These are phyloP conservation scores for Phyllosticta ampelicida DNA, from an alignment of 2,329 filamentous ascomycete species.

Conservation along the genomic window DNA sequence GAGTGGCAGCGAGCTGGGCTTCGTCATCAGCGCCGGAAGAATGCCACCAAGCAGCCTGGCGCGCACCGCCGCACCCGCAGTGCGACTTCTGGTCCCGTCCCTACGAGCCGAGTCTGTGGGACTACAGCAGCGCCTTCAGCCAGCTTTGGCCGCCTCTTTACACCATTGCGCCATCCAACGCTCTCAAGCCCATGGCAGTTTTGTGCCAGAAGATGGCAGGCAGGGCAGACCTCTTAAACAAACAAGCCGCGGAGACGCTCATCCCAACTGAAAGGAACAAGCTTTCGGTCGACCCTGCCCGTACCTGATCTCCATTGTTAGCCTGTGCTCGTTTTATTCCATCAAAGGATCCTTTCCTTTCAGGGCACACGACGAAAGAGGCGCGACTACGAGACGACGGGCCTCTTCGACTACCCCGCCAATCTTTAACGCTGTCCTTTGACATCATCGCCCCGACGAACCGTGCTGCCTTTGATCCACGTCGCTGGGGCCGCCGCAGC, in stretches of 20 bases:
- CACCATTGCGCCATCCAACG: not conserved
- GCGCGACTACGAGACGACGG: not conserved
- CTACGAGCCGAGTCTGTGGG: not conserved
- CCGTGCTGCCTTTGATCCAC: not conserved
- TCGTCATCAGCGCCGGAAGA: not conserved
- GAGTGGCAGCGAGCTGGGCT: not conserved
- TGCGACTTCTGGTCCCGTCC: not conserved
- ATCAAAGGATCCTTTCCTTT: not conserved
- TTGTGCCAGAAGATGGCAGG: not conserved
- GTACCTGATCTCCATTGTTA: not conserved
- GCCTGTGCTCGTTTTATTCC: not conserved
- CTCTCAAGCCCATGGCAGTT: not conserved
- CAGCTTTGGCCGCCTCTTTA: not conserved
- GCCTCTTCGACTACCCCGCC: not conserved
- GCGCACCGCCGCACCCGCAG: not conserved
- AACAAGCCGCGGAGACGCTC: not conserved
- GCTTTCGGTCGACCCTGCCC: not conserved
- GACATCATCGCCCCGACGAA: not conserved
- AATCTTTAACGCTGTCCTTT: not conserved
- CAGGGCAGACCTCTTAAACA: not conserved
- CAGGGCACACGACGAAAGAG: not conserved
- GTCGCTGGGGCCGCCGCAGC: not conserved
- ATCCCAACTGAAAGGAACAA: not conserved
- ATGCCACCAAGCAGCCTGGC: not conserved
- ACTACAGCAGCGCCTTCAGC: not conserved